phyloP scores from a whole-genome alignment of 148 eudicot species.

The Pharnaceum exiguum region DNA sequence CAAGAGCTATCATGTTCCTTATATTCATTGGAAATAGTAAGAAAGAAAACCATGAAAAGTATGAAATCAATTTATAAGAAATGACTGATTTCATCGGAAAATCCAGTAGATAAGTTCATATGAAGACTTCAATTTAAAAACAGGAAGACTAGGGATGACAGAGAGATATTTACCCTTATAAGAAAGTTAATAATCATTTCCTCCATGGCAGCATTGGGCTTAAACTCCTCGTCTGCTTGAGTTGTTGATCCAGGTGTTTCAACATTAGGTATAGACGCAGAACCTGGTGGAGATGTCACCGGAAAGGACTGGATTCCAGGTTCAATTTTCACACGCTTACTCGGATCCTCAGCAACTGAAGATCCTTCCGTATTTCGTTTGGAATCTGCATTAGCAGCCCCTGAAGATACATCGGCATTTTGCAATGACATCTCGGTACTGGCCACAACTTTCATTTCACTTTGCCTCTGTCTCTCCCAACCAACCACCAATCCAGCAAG shows the following conservation, averaged over 20 bases:
- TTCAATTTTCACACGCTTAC: conserved; percentile 85
- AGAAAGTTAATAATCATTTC: conserved; percentile 99
- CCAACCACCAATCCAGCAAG: conserved; percentile 98
- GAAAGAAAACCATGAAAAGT: too few relatives aligned
- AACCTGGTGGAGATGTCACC: conserved; percentile 94
- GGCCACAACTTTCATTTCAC: conserved; percentile 63
- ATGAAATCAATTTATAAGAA: too few relatives aligned
- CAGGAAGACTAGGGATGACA: not conserved
- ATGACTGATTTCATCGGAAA: too few relatives aligned
- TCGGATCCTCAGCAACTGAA: conserved; percentile 63
- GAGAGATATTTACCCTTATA: conserved; percentile 58
- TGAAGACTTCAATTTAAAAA: not conserved
- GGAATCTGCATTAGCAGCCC: conserved; percentile 47
- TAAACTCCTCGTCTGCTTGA: conserved; percentile 96
- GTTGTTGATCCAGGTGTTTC: conserved; percentile 91
- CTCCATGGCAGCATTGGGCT: conserved; percentile 99
- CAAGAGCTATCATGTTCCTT: too few relatives aligned
- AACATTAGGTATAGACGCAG: conserved; percentile 74
- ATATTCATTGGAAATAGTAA: too few relatives aligned
- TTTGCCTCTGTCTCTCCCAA: conserved; percentile 97
- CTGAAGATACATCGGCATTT: conserved; percentile 47
- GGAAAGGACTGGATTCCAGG: conserved; percentile 86
- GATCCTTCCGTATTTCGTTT: conserved; percentile 60
- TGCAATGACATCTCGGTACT: conserved; percentile 47
- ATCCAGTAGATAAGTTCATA: not conserved